Conservation (phyloP, 2,329 filamentous ascomycete species). For the Xylaria sp. region DNA sequence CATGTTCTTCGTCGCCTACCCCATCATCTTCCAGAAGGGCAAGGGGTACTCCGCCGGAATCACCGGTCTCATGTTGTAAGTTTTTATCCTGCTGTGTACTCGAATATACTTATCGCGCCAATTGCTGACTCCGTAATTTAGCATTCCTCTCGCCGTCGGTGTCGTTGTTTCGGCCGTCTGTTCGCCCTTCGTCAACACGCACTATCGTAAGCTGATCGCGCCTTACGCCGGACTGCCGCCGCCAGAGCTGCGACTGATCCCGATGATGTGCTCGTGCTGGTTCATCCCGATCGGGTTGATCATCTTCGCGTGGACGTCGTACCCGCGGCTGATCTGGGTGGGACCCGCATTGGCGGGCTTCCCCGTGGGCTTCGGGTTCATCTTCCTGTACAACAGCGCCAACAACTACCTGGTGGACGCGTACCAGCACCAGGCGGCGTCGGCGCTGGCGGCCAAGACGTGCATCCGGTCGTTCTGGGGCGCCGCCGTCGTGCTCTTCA, state of each 20-base stretch:
- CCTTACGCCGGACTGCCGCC: constrained; percentile 55
- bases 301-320: constrained; percentile 66
- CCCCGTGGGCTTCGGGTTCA: constrained; percentile 78
- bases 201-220: constrained; percentile 62
- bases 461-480: constrained; percentile 81
- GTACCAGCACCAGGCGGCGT: constrained; percentile 74
- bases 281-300: constrained; percentile 64
- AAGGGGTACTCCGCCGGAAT: constrained; percentile 76
- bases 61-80: constrained; percentile 77
- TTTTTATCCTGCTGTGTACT: constrained; percentile 1
- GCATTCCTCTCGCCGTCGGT: constrained; percentile 76
- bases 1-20: constrained; percentile 76
- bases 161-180: constrained; percentile 69
- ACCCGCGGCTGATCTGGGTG: constrained; percentile 66
- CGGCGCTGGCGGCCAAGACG: constrained; percentile 79
- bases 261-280: constrained; percentile 81
- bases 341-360: constrained; percentile 73
- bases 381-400: constrained; percentile 80
- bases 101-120: constrained; percentile 62
- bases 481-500: constrained; percentile 76
- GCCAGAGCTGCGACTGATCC: constrained; percentile 76
- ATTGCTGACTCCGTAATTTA: constrained; percentile 21
- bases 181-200: constrained; percentile 75
- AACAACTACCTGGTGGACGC: constrained; percentile 73
- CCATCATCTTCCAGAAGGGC: constrained; percentile 73